These are phyloP conservation scores for Aspergillus haitiensis DNA, from an alignment of 495 filamentous ascomycete species.

Conservation along the genomic window DNA sequence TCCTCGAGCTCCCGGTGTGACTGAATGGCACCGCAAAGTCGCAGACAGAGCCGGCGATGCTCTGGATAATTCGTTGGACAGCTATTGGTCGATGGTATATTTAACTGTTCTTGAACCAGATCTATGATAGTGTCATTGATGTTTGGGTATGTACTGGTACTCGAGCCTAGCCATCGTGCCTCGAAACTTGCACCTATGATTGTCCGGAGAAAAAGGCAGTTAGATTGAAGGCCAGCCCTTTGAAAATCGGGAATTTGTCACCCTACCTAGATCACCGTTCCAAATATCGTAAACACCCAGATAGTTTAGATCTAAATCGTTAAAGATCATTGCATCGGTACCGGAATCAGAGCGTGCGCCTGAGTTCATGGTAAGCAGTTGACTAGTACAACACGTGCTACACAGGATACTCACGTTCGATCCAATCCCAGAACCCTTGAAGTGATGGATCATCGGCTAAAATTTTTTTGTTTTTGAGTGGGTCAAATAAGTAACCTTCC, in stretches of 20 bases:
- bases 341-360: conserved; percentile 65
- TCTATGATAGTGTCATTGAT: conserved; percentile 53
- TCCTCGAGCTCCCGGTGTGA: conserved; percentile 61
- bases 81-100: conserved; percentile 50
- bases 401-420: conserved; percentile 55
- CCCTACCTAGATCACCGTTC: conserved; percentile 69
- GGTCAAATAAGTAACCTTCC: conserved; percentile 80
- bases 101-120: conserved; percentile 44
- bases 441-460: conserved; percentile 72
- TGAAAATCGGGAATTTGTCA: not conserved
- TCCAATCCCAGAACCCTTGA: conserved; percentile 75
- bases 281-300: conserved; percentile 80
- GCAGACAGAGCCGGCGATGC: conserved; percentile 75
- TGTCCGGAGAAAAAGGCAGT: conserved; percentile 21
- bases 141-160: conserved; percentile 27
- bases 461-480: conserved; percentile 63
- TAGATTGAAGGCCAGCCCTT: not conserved
- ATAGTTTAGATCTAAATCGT: conserved; percentile 77
- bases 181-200: conserved; percentile 35
- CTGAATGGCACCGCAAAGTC: conserved; percentile 73
- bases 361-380: conserved; percentile 25
- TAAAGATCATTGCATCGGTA: conserved; percentile 70
- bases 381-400: not conserved
- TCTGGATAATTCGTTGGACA: conserved; percentile 64
- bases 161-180: conserved; percentile 30